A percentile compares a stretch with the other conserved stretches of the same genome.
Evolutionary conservation across 305 asterid genomes (phyloP).

Genomic region (Rubia peregrina): DNA sequence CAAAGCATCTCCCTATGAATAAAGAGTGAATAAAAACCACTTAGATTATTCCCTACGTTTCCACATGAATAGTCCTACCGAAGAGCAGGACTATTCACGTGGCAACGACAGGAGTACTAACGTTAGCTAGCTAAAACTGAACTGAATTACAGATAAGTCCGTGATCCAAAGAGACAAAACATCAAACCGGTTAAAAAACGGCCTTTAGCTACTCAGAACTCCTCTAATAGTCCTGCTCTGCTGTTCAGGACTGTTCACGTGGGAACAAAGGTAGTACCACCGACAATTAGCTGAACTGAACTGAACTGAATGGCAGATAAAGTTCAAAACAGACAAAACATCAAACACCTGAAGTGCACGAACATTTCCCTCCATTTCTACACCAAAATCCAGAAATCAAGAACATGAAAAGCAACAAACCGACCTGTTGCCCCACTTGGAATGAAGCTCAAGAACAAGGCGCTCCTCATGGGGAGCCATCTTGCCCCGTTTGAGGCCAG

Average conservation of each 20-base stretch:
- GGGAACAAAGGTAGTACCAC: not conserved
- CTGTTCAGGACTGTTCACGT: not conserved
- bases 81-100: not conserved
- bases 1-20: not conserved
- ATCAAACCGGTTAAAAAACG: not conserved
- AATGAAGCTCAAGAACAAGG: conserved; percentile 68
- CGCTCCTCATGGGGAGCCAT: conserved; percentile 74
- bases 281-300: not conserved
- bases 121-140: not conserved
- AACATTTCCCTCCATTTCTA: not conserved
- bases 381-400: not conserved
- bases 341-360: not conserved
- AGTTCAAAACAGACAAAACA: not conserved
- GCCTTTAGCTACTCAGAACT: no score
- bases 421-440: conserved; percentile 88
- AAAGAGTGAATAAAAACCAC: no score
- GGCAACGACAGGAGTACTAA: not conserved
- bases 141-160: not conserved
- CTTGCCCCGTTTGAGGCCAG: conserved; percentile 77
- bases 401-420: not conserved
- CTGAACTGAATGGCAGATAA: not conserved
- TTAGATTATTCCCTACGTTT: not conserved
- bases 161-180: not conserved
- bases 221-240: no score
- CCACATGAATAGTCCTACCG: not conserved